These are phyloP conservation scores for Fusarium pseudoanthophilum DNA, from an alignment of 2,329 filamentous ascomycete species.

Conservation along the genomic window DNA sequence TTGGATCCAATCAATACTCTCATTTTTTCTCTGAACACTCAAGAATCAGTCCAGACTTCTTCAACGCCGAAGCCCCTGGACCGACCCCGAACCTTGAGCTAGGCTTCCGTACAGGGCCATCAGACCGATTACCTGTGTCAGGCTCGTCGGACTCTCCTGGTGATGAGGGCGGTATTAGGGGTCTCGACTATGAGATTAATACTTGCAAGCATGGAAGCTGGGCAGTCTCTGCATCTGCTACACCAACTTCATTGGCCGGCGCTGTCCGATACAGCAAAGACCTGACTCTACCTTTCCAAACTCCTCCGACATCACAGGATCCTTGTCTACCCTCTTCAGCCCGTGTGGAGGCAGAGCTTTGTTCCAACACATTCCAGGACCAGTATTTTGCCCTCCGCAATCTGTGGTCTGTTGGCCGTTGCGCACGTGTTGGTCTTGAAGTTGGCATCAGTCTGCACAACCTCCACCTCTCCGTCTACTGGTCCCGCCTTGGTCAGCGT, in stretches of 20 bases:
- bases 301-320: constrained; percentile 21
- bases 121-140: constrained; percentile 14
- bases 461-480: constrained; percentile 59
- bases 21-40: constrained; percentile 50
- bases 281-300: constrained; percentile 45
- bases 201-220: constrained; percentile 51
- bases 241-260: constrained; percentile 45
- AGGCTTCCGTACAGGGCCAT: constrained; percentile 50
- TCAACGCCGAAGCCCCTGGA: constrained; percentile 45
- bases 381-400: constrained; percentile 57
- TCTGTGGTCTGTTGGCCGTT: constrained; percentile 54
- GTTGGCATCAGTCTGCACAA: constrained; percentile 54
- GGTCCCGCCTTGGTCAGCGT: constrained; percentile 58
- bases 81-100: constrained; percentile 54
- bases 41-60: constrained; percentile 45
- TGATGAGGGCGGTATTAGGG: constrained; percentile 51
- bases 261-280: constrained; percentile 51
- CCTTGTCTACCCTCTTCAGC: constrained; percentile 37
- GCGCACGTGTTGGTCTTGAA: constrained; percentile 58
- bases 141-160: constrained; percentile 28
- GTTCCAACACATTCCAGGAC: constrained; percentile 49
- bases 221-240: constrained; percentile 53
- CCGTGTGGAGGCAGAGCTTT: constrained; percentile 57
- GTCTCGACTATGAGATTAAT: constrained; percentile 48
- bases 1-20: constrained; percentile 44